phyloP scores from a whole-genome alignment of 352 stramenopile species.

The Phytophthora hibernalis region DNA sequence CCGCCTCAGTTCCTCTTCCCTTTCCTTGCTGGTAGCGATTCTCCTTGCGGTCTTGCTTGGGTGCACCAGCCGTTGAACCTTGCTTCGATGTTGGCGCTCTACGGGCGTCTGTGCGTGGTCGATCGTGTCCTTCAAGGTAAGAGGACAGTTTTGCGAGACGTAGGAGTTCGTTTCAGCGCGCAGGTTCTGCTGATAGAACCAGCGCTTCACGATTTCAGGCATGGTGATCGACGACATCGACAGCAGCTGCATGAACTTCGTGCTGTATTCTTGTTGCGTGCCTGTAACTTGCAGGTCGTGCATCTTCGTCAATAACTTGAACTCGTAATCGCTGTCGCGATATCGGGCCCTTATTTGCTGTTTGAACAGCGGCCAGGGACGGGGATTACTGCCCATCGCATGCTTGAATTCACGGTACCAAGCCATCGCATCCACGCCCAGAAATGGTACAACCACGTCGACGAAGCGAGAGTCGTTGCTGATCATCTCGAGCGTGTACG shows the following conservation, averaged over 20 bases:
- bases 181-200: constrained; percentile 19
- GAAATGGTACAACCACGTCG: constrained; percentile 16
- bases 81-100: no score
- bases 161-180: constrained; percentile 15
- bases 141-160: neutral
- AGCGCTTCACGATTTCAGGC: constrained; percentile 7
- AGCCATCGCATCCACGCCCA: constrained; percentile 18
- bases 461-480: constrained; percentile 1
- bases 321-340: constrained; percentile 22
- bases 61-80: neutral
- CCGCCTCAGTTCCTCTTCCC: neutral
- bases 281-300: neutral
- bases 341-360: constrained; percentile 13
- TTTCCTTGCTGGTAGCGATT: neutral
- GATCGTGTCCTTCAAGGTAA: constrained; percentile 4
- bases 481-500: neutral
- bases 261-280: neutral
- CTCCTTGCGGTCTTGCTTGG: neutral
- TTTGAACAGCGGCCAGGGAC: constrained; percentile 20
- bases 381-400: no score
- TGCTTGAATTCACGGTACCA: no score
- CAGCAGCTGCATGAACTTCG: constrained; percentile 1
- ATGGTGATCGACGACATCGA: neutral
- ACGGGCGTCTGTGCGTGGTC: constrained; percentile 8
- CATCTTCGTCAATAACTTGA: constrained; percentile 9